A percentile compares a stretch with the other conserved stretches of the same genome.
Conservation (phyloP, 768 basidiomycete genomes). For the Lentinula raphanica region DNA sequence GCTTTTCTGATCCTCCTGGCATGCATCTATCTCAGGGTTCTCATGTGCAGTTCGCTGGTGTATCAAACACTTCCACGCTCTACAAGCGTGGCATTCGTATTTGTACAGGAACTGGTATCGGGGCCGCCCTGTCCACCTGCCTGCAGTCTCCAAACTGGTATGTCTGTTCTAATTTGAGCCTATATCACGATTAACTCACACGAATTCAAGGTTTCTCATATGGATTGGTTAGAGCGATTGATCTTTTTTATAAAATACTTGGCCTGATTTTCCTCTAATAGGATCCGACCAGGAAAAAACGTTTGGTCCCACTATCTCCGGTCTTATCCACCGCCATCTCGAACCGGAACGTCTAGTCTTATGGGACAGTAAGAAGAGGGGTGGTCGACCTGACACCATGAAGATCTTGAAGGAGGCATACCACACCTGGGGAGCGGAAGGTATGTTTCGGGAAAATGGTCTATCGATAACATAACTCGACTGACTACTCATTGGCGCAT, state of each 20-base stretch:
- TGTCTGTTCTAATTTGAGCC: not conserved
- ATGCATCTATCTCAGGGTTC: not conserved
- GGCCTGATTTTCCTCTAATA: conserved; percentile 18
- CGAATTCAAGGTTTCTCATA: conserved; percentile 57
- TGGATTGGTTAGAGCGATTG: conserved; percentile 54
- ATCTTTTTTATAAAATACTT: not conserved
- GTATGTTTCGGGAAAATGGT: conserved; percentile 26
- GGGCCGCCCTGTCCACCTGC: conserved; percentile 73
- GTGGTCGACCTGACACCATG: conserved; percentile 75
- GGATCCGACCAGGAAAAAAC: conserved; percentile 82
- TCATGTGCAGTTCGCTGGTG: conserved; percentile 59
- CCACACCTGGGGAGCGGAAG: conserved; percentile 67
- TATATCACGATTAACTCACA: not conserved
- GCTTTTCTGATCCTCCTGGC: not conserved
- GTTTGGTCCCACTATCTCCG: conserved; percentile 60
- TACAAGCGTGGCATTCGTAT: conserved; percentile 78
- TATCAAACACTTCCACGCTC: conserved; percentile 75
- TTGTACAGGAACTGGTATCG: conserved; percentile 79
- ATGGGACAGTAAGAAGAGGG: conserved; percentile 73
- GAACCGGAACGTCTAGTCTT: conserved; percentile 69
- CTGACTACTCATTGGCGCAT: not conserved
- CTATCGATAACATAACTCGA: not conserved
- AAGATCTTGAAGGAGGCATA: conserved; percentile 68
- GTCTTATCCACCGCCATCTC: conserved; percentile 65
- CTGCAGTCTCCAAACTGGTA: conserved; percentile 47